phyloP scores from a whole-genome alignment of 2,329 filamentous ascomycete genomes.

The Talaromyces atroroseus region DNA sequence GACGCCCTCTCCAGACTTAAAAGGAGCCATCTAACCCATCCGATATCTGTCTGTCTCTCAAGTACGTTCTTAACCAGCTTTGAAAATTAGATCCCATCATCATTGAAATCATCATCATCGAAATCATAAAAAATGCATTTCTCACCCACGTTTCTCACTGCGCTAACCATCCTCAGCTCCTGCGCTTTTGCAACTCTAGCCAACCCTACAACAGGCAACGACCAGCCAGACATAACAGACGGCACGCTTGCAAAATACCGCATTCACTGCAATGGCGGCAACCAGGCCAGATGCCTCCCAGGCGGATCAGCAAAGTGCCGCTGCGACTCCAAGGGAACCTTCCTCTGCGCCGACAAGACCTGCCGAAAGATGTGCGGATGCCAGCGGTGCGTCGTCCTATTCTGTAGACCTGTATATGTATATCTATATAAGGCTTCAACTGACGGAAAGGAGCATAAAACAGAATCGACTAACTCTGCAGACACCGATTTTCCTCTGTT shows the following conservation, averaged over 20 bases:
- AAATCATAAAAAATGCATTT: conserved; percentile 1
- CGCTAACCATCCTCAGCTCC: conserved; percentile 3
- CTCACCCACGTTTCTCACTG: background rate
- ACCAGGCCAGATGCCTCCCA: background rate
- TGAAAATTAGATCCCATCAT: too few species aligned
- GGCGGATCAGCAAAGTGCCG: conserved; percentile 1
- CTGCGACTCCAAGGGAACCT: conserved; percentile 3
- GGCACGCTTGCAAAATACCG: background rate
- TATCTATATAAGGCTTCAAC: too few species aligned
- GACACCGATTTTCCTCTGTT: background rate
- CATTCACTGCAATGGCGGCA: conserved; percentile 1
- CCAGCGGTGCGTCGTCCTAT: background rate
- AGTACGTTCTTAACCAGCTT: background rate
- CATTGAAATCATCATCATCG: background rate
- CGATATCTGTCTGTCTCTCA: background rate
- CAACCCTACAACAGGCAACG: background rate
- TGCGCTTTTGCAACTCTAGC: background rate
- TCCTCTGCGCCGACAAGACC: background rate
- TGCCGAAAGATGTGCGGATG: conserved; percentile 2
- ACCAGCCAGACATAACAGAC: background rate
- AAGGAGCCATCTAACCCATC: background rate
- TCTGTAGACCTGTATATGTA: background rate
- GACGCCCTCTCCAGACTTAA: background rate
- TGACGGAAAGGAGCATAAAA: too few species aligned
- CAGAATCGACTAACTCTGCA: background rate